phyloP scores from a whole-genome alignment of 2,329 filamentous ascomycete genomes.

The Aureobasidium sp. region DNA sequence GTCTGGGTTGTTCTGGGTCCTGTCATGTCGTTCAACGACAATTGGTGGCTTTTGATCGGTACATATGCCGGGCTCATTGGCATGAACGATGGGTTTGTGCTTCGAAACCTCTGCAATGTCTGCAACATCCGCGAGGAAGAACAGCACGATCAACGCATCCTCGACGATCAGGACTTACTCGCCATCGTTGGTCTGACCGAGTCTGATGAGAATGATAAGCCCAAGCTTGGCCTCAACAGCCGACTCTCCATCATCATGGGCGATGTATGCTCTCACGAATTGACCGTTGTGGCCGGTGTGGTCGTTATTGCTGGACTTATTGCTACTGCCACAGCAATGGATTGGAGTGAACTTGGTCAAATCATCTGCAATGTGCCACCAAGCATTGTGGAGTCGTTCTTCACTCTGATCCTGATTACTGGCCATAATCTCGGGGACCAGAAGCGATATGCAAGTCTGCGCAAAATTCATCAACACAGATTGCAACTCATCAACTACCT shows the following conservation, averaged over 20 bases:
- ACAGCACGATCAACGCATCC: background rate
- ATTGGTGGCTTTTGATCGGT: background rate
- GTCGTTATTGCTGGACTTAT: background rate
- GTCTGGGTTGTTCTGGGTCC: background rate
- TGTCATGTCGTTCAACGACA: background rate
- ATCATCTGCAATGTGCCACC: background rate
- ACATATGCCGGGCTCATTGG: background rate
- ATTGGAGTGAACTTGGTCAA: background rate
- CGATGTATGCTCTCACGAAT: background rate
- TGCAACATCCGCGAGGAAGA: background rate
- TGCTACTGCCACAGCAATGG: background rate
- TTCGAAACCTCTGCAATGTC: background rate
- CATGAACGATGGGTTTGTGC: background rate
- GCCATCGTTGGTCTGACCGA: background rate
- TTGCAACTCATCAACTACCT: background rate
- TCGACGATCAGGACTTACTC: background rate
- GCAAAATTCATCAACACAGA: background rate
- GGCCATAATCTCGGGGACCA: background rate
- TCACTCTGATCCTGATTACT: background rate
- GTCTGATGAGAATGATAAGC: background rate
- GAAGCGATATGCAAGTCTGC: background rate
- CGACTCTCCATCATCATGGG: background rate
- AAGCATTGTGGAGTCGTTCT: background rate
- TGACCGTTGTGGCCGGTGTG: background rate
- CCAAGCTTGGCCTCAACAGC: background rate